Percentiles rank a stretch among this genome's conserved stretches.
Conservation (phyloP, 441 rosid genomes). For the Eutrema salsugineum region DNA sequence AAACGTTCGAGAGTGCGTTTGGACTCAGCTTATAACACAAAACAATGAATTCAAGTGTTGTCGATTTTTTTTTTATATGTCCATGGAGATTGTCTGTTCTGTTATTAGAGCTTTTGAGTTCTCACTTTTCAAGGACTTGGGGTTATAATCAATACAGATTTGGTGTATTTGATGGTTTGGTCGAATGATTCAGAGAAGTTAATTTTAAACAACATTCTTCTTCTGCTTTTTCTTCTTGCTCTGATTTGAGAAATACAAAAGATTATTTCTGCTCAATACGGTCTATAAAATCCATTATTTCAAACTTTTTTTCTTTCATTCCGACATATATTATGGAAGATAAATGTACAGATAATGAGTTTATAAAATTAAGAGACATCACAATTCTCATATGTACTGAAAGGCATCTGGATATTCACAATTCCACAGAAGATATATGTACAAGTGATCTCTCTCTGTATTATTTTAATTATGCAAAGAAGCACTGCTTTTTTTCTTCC, state of each 20-base stretch:
- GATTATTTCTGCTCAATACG: neutral
- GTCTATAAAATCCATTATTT: too few species aligned
- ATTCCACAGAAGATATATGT: constrained; percentile 21
- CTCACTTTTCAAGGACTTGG: neutral
- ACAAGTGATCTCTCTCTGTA: constrained; percentile 31
- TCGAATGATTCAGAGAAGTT: neutral
- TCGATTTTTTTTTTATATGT: neutral
- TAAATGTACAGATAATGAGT: constrained; percentile 20
- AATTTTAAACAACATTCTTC: neutral
- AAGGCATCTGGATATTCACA: constrained; percentile 16
- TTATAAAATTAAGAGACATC: constrained; percentile 5
- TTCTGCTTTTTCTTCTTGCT: neutral
- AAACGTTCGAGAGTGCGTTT: constrained; percentile 65
- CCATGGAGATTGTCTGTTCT: neutral
- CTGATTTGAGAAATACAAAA: neutral
- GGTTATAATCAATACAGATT: neutral
- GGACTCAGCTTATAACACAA: constrained; percentile 32
- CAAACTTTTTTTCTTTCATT: too few species aligned
- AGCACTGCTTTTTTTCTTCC: neutral
- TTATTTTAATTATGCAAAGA: constrained; percentile 7
- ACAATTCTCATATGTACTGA: neutral
- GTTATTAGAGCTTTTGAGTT: neutral
- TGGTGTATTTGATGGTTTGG: neutral
- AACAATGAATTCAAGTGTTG: neutral
- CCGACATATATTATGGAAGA: neutral